phyloP scores from a whole-genome alignment of 257 asterid species.

The Scutellaria baicalensis region DNA sequence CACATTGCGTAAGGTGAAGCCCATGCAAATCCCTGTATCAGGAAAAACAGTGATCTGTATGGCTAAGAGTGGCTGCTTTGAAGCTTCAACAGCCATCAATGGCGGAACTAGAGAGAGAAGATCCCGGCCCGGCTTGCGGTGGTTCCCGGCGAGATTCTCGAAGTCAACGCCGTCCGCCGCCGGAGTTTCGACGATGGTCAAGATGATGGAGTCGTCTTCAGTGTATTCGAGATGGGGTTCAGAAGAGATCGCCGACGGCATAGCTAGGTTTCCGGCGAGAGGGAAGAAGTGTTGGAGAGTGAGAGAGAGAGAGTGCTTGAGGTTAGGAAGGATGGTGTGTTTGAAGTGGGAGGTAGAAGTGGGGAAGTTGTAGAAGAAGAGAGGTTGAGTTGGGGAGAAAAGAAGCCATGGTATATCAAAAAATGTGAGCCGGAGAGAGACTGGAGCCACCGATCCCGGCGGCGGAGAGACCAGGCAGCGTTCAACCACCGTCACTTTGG shows the following conservation, averaged over 20 bases:
- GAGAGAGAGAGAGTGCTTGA: slow-evolving; percentile 29
- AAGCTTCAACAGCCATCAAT: not conserved
- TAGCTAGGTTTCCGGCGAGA: slow-evolving; percentile 33
- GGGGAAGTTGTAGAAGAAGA: slow-evolving; percentile 34
- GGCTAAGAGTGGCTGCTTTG: slow-evolving; percentile 25
- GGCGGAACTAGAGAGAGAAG: slow-evolving; percentile 30
- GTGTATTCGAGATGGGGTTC: slow-evolving; percentile 4
- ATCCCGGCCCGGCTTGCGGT: slow-evolving; percentile 7
- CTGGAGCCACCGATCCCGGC: slow-evolving; percentile 18
- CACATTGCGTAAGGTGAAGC: slow-evolving; percentile 41
- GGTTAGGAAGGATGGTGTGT: slow-evolving; percentile 23
- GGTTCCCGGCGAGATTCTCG: slow-evolving; percentile 19
- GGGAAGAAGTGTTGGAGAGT: slow-evolving; percentile 38
- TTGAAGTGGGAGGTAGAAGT: slow-evolving; percentile 20
- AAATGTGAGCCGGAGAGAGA: slow-evolving; percentile 27
- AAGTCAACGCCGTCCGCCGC: slow-evolving; percentile 7
- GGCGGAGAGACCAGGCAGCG: slow-evolving; percentile 26
- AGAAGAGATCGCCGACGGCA: not conserved
- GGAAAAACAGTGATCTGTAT: slow-evolving; percentile 43
- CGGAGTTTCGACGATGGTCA: slow-evolving; percentile 31
- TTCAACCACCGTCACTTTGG: slow-evolving; percentile 19
- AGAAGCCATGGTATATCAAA: slow-evolving; percentile 39
- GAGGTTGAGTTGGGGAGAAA: slow-evolving; percentile 30
- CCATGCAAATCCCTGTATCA: slow-evolving; percentile 35
- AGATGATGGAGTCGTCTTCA: slow-evolving; percentile 19